phyloP scores from a whole-genome alignment of 306 rosid genomes.

The Gastrolobium bilobum region DNA sequence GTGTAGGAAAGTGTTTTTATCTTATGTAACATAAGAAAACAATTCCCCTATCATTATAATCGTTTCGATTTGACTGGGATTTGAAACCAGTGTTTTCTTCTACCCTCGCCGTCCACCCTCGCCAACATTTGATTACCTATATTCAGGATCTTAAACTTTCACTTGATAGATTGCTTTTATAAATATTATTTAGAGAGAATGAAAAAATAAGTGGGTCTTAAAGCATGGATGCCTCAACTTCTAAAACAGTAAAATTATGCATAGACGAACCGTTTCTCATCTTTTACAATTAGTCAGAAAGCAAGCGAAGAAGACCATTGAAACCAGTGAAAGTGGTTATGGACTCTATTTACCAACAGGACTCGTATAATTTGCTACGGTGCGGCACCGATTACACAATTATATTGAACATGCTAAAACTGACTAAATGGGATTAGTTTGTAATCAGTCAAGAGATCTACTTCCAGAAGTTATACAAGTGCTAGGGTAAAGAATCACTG shows the following conservation, averaged over 20 bases:
- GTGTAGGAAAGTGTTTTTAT: too few species aligned
- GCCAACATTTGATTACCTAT: too few species aligned
- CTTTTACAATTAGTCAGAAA: conserved; percentile 3
- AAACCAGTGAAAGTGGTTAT: neutral
- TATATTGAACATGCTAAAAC: conserved; percentile 25
- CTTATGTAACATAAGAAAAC: too few species aligned
- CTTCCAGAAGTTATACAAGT: conserved; percentile 36
- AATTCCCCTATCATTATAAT: too few species aligned
- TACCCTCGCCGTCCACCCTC: neutral
- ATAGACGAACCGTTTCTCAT: neutral
- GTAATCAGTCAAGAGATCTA: conserved; percentile 32
- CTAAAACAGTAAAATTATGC: neutral
- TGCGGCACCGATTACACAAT: conserved; percentile 9
- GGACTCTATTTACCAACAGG: neutral
- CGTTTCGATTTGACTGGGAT: neutral
- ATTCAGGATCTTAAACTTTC: too few species aligned
- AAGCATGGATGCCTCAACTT: conserved; percentile 8
- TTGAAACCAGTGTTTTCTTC: neutral
- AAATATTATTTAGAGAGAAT: neutral
- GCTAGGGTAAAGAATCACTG: conserved; percentile 55
- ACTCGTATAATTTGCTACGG: conserved; percentile 9
- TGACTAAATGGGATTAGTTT: conserved; percentile 42
- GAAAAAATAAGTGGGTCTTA: conserved; percentile 1
- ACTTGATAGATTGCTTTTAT: too few species aligned
- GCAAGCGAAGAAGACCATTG: conserved; percentile 1